A percentile compares a stretch with the other conserved stretches of the same genome.
phyloP scores from a whole-genome alignment of 306 rosid species.

The Cicer yamashitae region DNA sequence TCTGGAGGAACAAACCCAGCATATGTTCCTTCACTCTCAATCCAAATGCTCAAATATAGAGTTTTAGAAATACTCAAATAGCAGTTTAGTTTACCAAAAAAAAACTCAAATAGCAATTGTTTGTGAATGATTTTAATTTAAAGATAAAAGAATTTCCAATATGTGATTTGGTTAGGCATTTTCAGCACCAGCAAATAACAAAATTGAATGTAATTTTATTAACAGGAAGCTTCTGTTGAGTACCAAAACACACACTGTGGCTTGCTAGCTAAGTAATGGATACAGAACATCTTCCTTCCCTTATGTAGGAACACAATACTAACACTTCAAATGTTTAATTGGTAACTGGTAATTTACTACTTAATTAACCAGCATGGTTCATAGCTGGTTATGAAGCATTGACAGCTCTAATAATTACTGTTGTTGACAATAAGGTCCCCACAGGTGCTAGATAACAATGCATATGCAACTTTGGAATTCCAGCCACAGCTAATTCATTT shows the following conservation, averaged over 20 bases:
- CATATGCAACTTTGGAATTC: conserved; percentile 26
- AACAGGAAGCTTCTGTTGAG: conserved; percentile 34
- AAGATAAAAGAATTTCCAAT: conserved; percentile 33
- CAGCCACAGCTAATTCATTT: conserved; percentile 13
- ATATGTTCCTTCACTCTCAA: background rate
- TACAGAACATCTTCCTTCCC: conserved; percentile 28
- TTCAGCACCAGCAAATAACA: background rate
- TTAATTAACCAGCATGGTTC: conserved; percentile 46
- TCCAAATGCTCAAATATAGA: conserved; percentile 44
- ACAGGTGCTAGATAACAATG: conserved; percentile 18
- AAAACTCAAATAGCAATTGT: background rate
- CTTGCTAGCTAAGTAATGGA: conserved; percentile 33
- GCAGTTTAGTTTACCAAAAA: background rate
- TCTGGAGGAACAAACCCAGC: conserved; percentile 38
- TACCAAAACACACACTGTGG: conserved; percentile 18
- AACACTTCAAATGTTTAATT: conserved; percentile 8
- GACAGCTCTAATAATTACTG: conserved; percentile 41
- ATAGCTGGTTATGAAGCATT: conserved; percentile 36
- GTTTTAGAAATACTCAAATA: background rate
- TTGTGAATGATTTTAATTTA: conserved; percentile 23
- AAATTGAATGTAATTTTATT: conserved; percentile 44
- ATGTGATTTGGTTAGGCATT: conserved; percentile 21
- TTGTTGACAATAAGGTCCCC: conserved; percentile 32
- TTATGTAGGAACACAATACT: conserved; percentile 43
- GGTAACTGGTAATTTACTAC: conserved; percentile 39